Conservation (phyloP, 2,329 filamentous ascomycete genomes). For the Verticillium dahliae region DNA sequence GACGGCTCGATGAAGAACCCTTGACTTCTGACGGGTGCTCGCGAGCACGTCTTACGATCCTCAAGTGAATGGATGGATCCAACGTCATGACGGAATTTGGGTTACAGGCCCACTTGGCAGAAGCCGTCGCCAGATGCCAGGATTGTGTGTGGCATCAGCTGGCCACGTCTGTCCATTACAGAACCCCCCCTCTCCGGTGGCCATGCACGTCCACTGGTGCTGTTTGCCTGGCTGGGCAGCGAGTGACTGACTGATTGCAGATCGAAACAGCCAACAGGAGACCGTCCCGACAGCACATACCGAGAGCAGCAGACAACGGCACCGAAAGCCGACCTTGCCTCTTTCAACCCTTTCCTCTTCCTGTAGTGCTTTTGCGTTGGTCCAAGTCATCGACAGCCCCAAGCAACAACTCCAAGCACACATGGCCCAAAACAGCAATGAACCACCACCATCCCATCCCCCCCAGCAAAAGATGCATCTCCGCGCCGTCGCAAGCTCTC, state of each 20-base stretch:
- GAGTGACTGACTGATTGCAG: background rate
- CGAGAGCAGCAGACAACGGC: background rate
- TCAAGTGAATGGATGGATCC: background rate
- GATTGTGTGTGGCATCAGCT: background rate
- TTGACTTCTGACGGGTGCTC: background rate
- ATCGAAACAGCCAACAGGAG: background rate
- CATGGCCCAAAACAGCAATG: background rate
- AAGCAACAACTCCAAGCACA: background rate
- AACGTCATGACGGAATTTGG: background rate
- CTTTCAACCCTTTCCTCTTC: background rate
- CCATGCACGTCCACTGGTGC: background rate
- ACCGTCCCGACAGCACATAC: background rate
- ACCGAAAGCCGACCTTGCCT: background rate
- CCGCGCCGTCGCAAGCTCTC: background rate
- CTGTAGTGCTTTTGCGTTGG: background rate
- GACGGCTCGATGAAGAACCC: background rate
- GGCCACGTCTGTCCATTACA: background rate
- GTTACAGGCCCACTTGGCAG: background rate
- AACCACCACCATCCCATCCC: background rate
- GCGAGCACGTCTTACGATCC: background rate
- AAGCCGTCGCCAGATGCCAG: background rate
- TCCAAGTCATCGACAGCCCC: background rate
- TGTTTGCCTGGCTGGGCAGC: too few species aligned
- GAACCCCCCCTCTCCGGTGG: background rate
- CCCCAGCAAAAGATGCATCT: background rate